Base-by-base conservation (phyloP, 345 rosid genomes). In the Brassica juncea region DNA sequence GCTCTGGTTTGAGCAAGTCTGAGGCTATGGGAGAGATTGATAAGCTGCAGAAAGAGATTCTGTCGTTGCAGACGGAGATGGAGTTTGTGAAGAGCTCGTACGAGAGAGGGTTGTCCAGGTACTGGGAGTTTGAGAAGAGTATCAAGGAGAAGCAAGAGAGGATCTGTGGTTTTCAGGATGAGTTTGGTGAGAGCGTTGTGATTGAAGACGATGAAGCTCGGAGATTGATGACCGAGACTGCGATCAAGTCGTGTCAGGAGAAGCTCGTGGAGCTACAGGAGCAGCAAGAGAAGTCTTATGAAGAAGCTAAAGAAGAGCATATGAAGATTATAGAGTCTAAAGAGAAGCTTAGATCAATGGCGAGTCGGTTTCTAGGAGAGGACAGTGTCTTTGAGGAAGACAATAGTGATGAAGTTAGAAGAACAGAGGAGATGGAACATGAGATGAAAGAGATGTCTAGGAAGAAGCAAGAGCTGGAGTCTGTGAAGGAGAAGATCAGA, bases 191-290 rank as follows among this genome's bases (percentile, higher is more conserved):
- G 14, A 87, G 91, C 11, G 72, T 75, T 31, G 91, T 83, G 54
- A 91, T 96, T 52, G 95, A 96, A 74, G 98, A 92, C 30, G 91
- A 87, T 0, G 99, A 88, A 68, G 98, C 99, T 19, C 84, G 97
- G 49, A 85, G 81, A 1, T 49, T 92, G 82, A 96, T 96, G 97
- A 88, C 97, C 0, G 77, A 84, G 8, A 84, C 92, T 0, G 99
- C 99, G 47, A 63, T 96, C 25, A 88, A 86, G 81, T 90, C 98
- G 2, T 93, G 99, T 84, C 89, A 87, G 73, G 91, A 89, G 66
- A 86, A 88, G 67, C 82, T 96, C 82, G 72, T 81, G 70, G 83
- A 79, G 81, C 68, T 96, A 82, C 85, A 87, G 80, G 88, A 87
- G 88, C 87, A 89, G 73, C 95, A 89, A 60, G 86, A 84, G 66